Evolutionary conservation across 495 filamentous ascomycete genomes (phyloP), one percentile per base, ranked within the genome.

Genomic region (Penicillium simplicissimum): DNA sequence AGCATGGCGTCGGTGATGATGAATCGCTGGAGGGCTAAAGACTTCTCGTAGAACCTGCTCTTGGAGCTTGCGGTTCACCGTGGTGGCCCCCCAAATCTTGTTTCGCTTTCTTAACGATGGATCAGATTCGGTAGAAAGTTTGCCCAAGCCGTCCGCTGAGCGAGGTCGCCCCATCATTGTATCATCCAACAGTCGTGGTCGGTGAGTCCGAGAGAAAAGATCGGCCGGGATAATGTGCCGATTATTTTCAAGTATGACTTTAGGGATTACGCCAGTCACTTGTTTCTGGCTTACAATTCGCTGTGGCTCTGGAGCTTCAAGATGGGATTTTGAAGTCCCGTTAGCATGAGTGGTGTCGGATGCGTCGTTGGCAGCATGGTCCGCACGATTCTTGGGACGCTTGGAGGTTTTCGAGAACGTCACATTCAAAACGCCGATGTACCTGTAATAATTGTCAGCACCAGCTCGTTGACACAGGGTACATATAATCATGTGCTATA

Each of bases 401-500:
- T 92, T 91, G 7, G 85, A 78, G 42, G 85, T 88, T 74, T 96
- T 97, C 23, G 93, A 92, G 73, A 93, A 97, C 0, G 95, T 97
- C 14, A 98, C 95, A 71, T 98, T 98, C 40, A 98, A 78, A 43
- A 98, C 95, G 21, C 95, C 95, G 61, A 98, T 97, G 66, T 98
- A 98, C 71, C 95, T 70, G 57, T n/a, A 23, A 23, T 31, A 10
- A 6, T 95, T 19, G 3, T 40, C 15, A 38, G 37, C 10, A 53
- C 8, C 4, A 17, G 48, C 2, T 31, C n/a, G 13, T 33, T 33
- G 3, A 2, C 25, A 36, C 21, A 53, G 17, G n/a, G 7, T 4
- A n/a, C 9, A 13, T 25, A 1, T 3, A 9, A 10, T 5, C 17
- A 45, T 8, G 42, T 11, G 42, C 19, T 19, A 11, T 19, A 21